A percentile compares a stretch with the other conserved stretches of the same genome.
Evolutionary conservation across 2,329 filamentous ascomycete species (phyloP).

Genomic region (Trematosphaeria pertusa): DNA sequence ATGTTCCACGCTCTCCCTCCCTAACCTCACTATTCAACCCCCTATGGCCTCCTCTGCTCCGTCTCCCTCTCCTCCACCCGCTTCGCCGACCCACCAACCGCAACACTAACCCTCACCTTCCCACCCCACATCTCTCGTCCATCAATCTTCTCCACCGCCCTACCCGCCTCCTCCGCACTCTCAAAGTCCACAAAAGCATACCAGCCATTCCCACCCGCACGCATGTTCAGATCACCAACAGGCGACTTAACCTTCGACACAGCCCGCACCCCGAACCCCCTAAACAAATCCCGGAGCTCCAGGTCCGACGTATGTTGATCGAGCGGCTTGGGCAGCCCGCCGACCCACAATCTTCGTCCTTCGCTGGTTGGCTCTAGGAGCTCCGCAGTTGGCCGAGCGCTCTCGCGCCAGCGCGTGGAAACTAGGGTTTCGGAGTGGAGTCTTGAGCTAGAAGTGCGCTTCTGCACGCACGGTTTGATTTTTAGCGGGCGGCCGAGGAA

Average conservation of each 20-base stretch:
- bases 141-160: slow-evolving; percentile 27
- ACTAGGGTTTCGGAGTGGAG: neutral
- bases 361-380: slow-evolving; percentile 34
- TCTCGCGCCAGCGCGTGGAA: neutral
- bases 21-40: no score
- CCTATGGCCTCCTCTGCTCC: no score
- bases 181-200: slow-evolving; percentile 42
- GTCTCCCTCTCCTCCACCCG: no score
- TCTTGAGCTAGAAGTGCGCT: neutral
- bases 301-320: slow-evolving; percentile 51
- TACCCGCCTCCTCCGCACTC: slow-evolving; percentile 28
- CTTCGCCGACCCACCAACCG: no score
- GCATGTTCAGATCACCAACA: slow-evolving; percentile 6
- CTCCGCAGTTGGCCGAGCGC: neutral
- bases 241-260: slow-evolving; percentile 54
- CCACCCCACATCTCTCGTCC: slow-evolving; percentile 11
- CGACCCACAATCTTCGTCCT: slow-evolving; percentile 56
- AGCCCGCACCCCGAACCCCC: slow-evolving; percentile 53
- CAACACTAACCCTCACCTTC: neutral
- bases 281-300: slow-evolving; percentile 54
- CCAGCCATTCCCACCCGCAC: slow-evolving; percentile 17
- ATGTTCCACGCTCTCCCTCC: no score
- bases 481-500: slow-evolving; percentile 67
- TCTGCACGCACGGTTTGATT: slow-evolving; percentile 55
- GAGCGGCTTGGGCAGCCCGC: slow-evolving; percentile 53